A percentile compares a stretch with the other conserved stretches of the same genome.
Conservation (phyloP, 2,329 filamentous ascomycete genomes). For the Neodidymelliopsis sp. region DNA sequence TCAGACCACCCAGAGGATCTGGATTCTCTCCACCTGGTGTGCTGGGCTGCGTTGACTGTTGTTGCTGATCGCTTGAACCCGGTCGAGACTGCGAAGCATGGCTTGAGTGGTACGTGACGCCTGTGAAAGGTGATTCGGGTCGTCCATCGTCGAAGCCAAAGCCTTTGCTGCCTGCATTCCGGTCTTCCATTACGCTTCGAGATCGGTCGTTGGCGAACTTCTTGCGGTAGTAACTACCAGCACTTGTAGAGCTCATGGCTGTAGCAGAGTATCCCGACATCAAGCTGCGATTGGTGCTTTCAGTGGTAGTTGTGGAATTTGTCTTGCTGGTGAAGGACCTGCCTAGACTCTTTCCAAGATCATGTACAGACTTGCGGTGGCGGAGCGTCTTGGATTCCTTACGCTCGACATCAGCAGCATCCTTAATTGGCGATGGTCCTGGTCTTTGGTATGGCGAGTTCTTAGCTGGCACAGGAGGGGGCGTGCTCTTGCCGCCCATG, state of each 20-base stretch:
- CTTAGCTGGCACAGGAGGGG: slow-evolving; percentile 70
- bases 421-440: slow-evolving; percentile 46
- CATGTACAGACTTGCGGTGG: slow-evolving; percentile 78
- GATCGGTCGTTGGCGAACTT: slow-evolving; percentile 63
- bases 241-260: slow-evolving; percentile 92
- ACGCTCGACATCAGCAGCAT: slow-evolving; percentile 36
- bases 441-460: slow-evolving; percentile 54
- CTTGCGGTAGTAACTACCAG: slow-evolving; percentile 87
- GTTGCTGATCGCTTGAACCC: slow-evolving; percentile 55
- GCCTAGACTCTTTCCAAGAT: slow-evolving; percentile 74
- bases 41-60: slow-evolving; percentile 58
- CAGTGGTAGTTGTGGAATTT: slow-evolving; percentile 72
- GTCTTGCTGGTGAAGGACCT: slow-evolving; percentile 91
- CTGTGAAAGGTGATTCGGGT: slow-evolving; percentile 68
- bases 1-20: slow-evolving; percentile 78
- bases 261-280: slow-evolving; percentile 95
- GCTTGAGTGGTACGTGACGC: slow-evolving; percentile 90
- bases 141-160: slow-evolving; percentile 51
- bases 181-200: slow-evolving; percentile 69
- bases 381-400: slow-evolving; percentile 53
- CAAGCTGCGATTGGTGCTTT: slow-evolving; percentile 80
- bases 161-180: slow-evolving; percentile 49
- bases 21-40: slow-evolving; percentile 66
- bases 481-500: slow-evolving; percentile 54
- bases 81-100: slow-evolving; percentile 68